Evolutionary conservation across 176 grass and related monocot species (phyloP), one percentile per base, ranked within the genome.

Genomic region (Triticum dicoccoides): DNA sequence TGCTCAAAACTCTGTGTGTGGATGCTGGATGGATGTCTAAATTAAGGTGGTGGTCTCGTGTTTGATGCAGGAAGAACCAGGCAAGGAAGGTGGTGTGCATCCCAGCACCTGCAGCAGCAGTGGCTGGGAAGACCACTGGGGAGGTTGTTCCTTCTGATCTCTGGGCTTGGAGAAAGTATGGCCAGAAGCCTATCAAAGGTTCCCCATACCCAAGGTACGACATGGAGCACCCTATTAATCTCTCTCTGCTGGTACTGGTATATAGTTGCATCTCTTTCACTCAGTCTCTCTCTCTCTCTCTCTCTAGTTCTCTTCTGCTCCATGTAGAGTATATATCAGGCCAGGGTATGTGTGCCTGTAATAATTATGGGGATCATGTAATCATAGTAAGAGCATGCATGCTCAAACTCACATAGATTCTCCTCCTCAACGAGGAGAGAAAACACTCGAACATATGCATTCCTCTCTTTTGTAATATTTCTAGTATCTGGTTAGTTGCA

Each of bases 141-240:
- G 92, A 96, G 87, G 94, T 96, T 24, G 92, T 99, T 73, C 97
- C 94, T 61, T 96, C 90, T 42, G 97, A 96, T 89, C 97, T 99
- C 37, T 99, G 97, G 97, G 97, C 97, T 87, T 99, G 97, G 97
- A 99, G 97, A 89, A 99, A 99, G 86, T 99, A 99, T 85, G 97
- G 97, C 68, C 97, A 99, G 78, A 99, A 99, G 74, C 97, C 97
- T 61, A 99, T 99, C 85, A 99, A 99, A 82, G 97, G 97, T 67
- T 99, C 97, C 44, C 97, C 97, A 21, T 94, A 97, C 81, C 97
- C 97, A 89, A 96, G 97, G 97, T 96, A 82, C 80, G 87, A 65
- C 73, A 87, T 87, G 29, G 41, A 76, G 41, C 69, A 23, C 37
- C 58, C 64, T 25, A 47, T 47, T 75, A 23, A 75, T 47, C 33